Evolutionary conservation across 2,329 filamentous ascomycete species (phyloP), one percentile per base, ranked within the genome.

Genomic region (Ophiostoma quercus): DNA sequence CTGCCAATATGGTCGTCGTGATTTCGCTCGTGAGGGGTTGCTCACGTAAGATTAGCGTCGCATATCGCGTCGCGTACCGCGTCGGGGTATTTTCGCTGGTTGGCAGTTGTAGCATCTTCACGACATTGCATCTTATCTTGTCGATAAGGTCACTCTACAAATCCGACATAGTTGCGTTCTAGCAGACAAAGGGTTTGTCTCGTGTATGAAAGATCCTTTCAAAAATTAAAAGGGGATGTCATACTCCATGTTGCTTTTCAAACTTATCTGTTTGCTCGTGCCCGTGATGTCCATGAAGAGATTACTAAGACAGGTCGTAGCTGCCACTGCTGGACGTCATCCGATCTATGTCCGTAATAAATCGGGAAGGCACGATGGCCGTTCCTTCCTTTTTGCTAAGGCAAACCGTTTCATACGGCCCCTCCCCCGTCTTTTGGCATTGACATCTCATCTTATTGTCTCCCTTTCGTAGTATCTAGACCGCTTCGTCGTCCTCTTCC

Each of bases 201-300:
- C 62, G 62, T 65, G 34, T 65, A 65, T 63, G 37, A 37, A 63
- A 65, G 62, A 65, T 65, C 34, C 22, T 39, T 65, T 65, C 34
- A 39, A 39, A 65, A 41, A 65, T 9, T 39, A 39, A 65, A 65
- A 39, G 62, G 62, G 34, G 34, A 22, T 3, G 16, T 29, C 3
- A 65, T 65, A 25, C 29, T 34, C 62, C 34, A 22, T 39, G 34
- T 12, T 65, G 62, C 34, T 65, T 39, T 65, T 41, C 62, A 65
- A 65, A 41, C 25, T 29, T 29, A 34, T 34, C 34, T 2, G 25
- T 34, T 34, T 34, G 34, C 34, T 34, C 34, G 34, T 34, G 3
- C 12, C 34, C 34, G 11, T 37, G 25, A 63, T 19, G 2, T 34
- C 34, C 9, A 62, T 29, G 25, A 22, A 3, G 29, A 1, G 60